Base-by-base conservation (phyloP, 768 basidiomycete genomes). In the Suillus hirtellus region DNA sequence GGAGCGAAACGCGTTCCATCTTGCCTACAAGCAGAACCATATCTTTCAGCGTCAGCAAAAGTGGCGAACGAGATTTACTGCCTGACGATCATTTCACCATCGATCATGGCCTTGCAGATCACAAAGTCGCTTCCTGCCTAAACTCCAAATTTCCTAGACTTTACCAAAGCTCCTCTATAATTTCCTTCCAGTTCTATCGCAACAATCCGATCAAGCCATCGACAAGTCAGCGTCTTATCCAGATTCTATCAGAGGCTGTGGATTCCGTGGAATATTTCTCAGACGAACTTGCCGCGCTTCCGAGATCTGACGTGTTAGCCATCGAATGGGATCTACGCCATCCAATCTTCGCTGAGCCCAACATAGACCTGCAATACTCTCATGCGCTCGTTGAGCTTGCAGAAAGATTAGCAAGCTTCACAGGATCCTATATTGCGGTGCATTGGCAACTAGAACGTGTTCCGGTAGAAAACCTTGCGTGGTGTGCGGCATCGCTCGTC, bases 381-480 rank as follows among this genome's bases (percentile, higher is more conserved):
- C 67, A 73, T 0, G 67, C 50, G 1, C 80, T 87, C 60, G 71
- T 76, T 44, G 71, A 73, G 11, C 76, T 87, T 10, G 83, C 82
- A 0, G 65, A 69, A 9, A 67, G 65, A 38, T 69, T 86, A 52
- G 67, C 75, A 0, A 69, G 73, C 0, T 75, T 78, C 21, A 61
- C 76, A 0, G 67, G 67, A 1, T 78, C 81, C 0, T 87, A 82
- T 69, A 67, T 82, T 3, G 81, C 78, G 0, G 79, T 89, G 9
- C 83, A 87, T 66, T 89, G 85, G 86, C 75, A 82, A 24, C 84
- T 84, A 78, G 85, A 87, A 65, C 82, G 77, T 17, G 74, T 86
- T 60, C 69, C 80, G 0, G 69, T 77, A 1, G 71, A 74, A 21
- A 68, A 76, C 43, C 75, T 87, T 8, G 71, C 75, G 0, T 77